Evolutionary conservation across 129 eudicot species (phyloP), one percentile per base, ranked within the genome.

Genomic region (Oenanthe sinensis): DNA sequence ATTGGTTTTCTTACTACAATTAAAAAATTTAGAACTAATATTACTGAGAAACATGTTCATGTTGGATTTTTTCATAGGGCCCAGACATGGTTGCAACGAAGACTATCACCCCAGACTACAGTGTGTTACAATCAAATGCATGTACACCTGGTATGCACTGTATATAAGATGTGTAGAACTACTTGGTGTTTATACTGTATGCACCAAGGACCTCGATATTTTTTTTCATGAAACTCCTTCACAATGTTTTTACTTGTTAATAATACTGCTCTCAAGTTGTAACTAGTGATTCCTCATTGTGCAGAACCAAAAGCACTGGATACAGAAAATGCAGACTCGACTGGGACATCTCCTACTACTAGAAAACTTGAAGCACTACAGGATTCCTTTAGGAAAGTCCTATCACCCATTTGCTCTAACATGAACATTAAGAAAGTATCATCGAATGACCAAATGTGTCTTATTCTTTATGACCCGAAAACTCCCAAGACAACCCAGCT

Each of bases 331-430:
- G 16, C 62, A 68, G 54, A 70, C 49, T 63, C 58, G 4, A 44
- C 55, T 82, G 47, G 58, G 67, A 83, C 78, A 10, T 76, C 84
- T 20, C 82, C 88, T 0, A 77, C 58, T 22, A 76, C 79, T 15
- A 79, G 78, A 78, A 82, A 83, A 54, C 79, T 77, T 15, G 84
- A 80, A 46, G 78, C 83, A 72, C 74, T 80, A 6, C 48, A 20
- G 37, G 83, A 76, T 36, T 85, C 90, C 45, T 7, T 65, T n/a
- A 85, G 97, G 82, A 86, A 88, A 74, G 90, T 81, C 73, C 85
- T 95, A 6, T 90, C 93, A 67, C 96, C 92, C 63, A 83, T 95
- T 52, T 63, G 87, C 65, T 77, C 86, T 76, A 95, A 95, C 74
- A 84, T 73, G 48, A 76, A 79, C 28, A 52, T 79, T 46, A 84